Conservation (phyloP, 306 rosid genomes). For the Malus asiatica region DNA sequence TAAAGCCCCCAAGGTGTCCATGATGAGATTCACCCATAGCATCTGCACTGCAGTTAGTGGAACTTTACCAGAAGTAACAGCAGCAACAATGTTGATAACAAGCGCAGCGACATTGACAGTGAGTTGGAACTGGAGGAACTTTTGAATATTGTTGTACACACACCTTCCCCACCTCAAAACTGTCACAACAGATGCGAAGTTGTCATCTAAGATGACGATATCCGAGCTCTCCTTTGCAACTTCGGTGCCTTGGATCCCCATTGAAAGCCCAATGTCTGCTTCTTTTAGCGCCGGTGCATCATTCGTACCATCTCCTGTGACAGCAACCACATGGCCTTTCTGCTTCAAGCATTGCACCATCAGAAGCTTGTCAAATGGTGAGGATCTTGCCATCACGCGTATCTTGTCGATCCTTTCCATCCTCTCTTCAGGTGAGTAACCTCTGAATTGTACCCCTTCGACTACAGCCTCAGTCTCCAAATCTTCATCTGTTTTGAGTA, state of each 20-base stretch:
- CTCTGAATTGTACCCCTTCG: conserved; percentile 32
- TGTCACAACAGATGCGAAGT: conserved; percentile 25
- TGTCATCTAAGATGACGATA: conserved; percentile 31
- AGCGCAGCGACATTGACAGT: conserved; percentile 26
- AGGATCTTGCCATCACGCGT: background rate
- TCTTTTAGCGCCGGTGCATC: conserved; percentile 29
- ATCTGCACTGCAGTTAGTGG: conserved; percentile 28
- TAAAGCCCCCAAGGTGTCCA: conserved; percentile 31
- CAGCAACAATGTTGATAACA: conserved; percentile 27
- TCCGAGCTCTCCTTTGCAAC: conserved; percentile 30
- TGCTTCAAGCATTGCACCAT: conserved; percentile 35
- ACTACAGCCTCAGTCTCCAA: conserved; percentile 10
- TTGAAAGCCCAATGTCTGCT: conserved; percentile 32
- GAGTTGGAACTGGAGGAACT: conserved; percentile 38
- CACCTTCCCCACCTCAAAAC: conserved; percentile 38
- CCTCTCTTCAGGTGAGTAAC: conserved; percentile 27
- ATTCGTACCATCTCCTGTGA: conserved; percentile 26
- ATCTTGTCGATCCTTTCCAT: conserved; percentile 23
- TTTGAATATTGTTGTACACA: conserved; percentile 30
- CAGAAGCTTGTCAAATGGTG: conserved; percentile 22
- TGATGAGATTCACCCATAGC: conserved; percentile 34
- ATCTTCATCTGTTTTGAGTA: conserved; percentile 11
- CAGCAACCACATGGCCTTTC: conserved; percentile 35
- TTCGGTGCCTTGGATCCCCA: conserved; percentile 38
- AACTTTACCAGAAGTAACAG: conserved; percentile 22